Evolutionary conservation across 176 grass and related monocot genomes (phyloP).

Genomic region (Carex parvula): DNA sequence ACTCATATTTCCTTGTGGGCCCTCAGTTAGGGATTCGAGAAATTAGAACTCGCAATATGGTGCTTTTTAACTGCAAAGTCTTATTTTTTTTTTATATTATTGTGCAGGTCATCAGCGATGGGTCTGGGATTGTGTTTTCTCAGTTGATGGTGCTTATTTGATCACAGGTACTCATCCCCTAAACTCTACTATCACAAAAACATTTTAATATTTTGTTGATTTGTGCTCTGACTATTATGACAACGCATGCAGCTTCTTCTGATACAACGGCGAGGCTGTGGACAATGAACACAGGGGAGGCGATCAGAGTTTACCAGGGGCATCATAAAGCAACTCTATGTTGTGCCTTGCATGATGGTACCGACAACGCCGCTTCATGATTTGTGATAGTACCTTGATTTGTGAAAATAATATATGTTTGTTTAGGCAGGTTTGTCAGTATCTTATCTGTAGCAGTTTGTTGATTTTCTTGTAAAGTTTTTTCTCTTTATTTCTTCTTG

Average conservation of each 20-base stretch:
- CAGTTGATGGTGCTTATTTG: constrained; percentile 77
- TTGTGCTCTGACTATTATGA: not conserved
- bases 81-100: not conserved
- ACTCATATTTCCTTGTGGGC: not conserved
- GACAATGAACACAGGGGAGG: constrained; percentile 68
- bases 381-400: not conserved
- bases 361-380: constrained; percentile 35
- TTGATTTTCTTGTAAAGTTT: not conserved
- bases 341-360: constrained; percentile 76
- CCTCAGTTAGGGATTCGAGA: not conserved
- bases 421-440: not conserved
- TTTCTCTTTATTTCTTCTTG: not conserved
- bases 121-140: constrained; percentile 98
- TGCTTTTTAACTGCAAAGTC: not conserved
- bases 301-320: constrained; percentile 82
- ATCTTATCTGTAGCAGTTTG: not conserved
- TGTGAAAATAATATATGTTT: constrained; percentile 1
- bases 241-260: constrained; percentile 72
- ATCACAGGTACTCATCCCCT: constrained; percentile 51
- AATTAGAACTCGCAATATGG: not conserved
- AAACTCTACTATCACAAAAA: not conserved
- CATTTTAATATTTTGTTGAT: not conserved
- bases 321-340: constrained; percentile 81
- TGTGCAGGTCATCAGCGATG: constrained; percentile 74
- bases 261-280: constrained; percentile 73